These are phyloP conservation scores for Uronychia binucleata DNA, from an alignment of 73 alveolate genomes.

Conservation along the genomic window DNA sequence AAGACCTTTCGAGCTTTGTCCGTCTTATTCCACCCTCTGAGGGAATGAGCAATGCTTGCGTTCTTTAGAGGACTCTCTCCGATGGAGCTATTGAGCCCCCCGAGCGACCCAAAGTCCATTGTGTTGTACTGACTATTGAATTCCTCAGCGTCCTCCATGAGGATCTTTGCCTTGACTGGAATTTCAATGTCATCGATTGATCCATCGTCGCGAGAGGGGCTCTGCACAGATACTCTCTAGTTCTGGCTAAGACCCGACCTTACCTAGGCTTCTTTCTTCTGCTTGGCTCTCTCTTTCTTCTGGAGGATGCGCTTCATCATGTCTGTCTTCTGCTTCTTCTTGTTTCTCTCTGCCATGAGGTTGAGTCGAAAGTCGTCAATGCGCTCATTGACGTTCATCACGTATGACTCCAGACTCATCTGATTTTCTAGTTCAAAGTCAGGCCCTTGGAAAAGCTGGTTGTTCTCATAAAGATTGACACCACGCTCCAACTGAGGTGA, in stretches of 20 bases:
- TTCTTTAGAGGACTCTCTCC: neutral
- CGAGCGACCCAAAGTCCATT: neutral
- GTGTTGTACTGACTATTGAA: neutral
- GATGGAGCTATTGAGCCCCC: neutral
- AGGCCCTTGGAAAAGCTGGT: neutral
- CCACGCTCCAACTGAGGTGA: neutral
- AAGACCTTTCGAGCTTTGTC: neutral
- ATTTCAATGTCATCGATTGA: neutral
- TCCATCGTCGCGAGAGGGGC: neutral
- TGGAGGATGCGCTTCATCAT: neutral
- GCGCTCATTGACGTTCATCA: neutral
- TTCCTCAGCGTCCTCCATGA: neutral
- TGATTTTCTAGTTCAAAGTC: neutral
- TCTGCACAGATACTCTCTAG: neutral
- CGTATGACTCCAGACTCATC: neutral
- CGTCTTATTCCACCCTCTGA: neutral
- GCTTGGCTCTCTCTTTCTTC: neutral
- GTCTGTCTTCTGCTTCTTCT: neutral
- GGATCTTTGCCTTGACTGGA: neutral
- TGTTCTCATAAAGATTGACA: neutral
- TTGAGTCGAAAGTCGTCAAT: neutral
- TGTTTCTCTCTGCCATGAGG: neutral
- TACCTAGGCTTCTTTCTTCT: neutral
- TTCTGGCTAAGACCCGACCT: neutral
- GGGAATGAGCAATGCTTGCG: neutral